Evolutionary conservation across 202 grass and related monocot species (phyloP), one percentile per base, ranked within the genome.

Genomic region (Schoenoplectus triqueter): DNA sequence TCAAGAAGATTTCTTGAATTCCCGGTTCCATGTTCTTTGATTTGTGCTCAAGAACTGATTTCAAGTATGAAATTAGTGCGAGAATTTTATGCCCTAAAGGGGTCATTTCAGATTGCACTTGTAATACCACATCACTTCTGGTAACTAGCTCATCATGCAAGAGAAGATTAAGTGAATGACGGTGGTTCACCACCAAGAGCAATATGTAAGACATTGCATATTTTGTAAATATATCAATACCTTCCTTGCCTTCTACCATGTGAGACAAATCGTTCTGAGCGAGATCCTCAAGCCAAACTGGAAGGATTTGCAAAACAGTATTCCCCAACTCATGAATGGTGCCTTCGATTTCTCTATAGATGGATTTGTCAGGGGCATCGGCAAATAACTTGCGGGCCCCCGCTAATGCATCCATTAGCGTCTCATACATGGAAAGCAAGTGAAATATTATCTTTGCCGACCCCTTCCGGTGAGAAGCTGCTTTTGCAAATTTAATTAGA

Each of bases 341-440:
- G 6, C 42, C 40, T 14, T 71, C 68, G 10, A 71, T 70, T 70
- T 70, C 42, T 71, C 3, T 14, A 71, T 47, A 47, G n/a, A 71
- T 47, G 44, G 40, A 71, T 71, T 71, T 47, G 15, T 71, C 15
- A 48, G 41, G 13, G 5, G 15, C 15, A 47, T 71, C 68, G 5
- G 40, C 41, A 18, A 71, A 9, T 71, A 71, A 71, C 13, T 7
- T 5, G 2, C 41, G 42, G 6, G 68, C 15, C 1, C 41, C 44
- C 0, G 40, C 41, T 42, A 47, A 5, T 1, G 41, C 68, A 71
- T 71, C 68, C 44, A 15, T 47, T 48, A 71, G 68, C 0, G 68
- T 71, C 68, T 71, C 68, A 2, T 71, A 71, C 68, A 71, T 71
- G 5, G 68, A 71, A 71, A 71, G 68, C 68, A 41, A 71, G 42